Base-by-base conservation (phyloP, 1,284 basidiomycete genomes). In the Moesziomyces sp. region DNA sequence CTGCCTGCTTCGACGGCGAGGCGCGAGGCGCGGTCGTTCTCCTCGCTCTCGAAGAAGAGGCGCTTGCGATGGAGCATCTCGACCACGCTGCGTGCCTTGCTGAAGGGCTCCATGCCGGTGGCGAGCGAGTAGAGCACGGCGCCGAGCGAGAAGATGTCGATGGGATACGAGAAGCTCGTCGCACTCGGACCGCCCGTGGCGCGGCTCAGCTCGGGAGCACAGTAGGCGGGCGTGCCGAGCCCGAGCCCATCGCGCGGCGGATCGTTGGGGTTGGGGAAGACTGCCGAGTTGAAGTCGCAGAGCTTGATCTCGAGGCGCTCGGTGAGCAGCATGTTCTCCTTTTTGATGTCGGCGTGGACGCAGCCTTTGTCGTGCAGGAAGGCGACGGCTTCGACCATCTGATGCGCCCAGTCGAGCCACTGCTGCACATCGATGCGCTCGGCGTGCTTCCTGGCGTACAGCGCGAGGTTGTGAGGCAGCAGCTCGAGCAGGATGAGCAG, bases 271-370 rank as follows among this genome's bases (percentile, higher is more conserved):
- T 74, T 76, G 43, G 78, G 76, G 28, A 82, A 83, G 18, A 83
- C 69, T n/a, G 82, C 81, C 18, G 81, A 81, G 43, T 80, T 80
- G 43, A 84, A 83, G 46, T 84, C 82, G 61, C 80, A 82, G 4
- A 84, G 62, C 59, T 83, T 83, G 52, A 80, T 59, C 16, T 62
- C 23, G 38, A 81, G 70, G 16, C 74, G 64, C n/a, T 72, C 62
- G 16, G 79, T 74, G 28, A 83, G 53, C 40, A 83, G 65, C 52
- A 82, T 77, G 54, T 84, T 84, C 50, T 84, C 80, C 54, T 78
- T 76, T 61, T 84, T 84, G 52, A 84, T 73, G 55, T 84, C 82
- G 11, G 77, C 75, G 45, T 84, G 82, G 5, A 82, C 73, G 44
- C 78, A 81, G 11, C 80, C 81, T 10, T 71, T 68, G 0, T 30